Conservation (phyloP, 371 early-diverging fungal species). For the Mortierella sp. region DNA sequence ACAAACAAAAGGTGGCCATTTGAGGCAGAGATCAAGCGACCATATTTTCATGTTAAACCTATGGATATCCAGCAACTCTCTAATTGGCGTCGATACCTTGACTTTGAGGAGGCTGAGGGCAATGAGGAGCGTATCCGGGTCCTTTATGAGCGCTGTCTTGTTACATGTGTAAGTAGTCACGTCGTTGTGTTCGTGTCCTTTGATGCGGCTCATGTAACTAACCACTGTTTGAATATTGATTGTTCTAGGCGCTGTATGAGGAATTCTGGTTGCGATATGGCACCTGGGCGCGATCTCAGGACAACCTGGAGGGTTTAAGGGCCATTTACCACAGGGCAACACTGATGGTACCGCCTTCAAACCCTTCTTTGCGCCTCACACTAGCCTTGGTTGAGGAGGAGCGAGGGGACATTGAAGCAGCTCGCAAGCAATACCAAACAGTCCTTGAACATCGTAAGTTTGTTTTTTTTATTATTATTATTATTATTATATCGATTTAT, state of each 20-base stretch:
- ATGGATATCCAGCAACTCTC: conserved; percentile 73
- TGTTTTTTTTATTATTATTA: neutral
- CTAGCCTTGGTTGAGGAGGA: conserved; percentile 71
- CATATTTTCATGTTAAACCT: conserved; percentile 83
- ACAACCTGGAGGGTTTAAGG: conserved; percentile 53
- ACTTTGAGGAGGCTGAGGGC: conserved; percentile 74
- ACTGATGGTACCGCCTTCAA: conserved; percentile 50
- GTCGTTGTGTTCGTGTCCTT: neutral
- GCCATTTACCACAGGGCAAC: conserved; percentile 59
- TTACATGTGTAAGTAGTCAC: conserved; percentile 69
- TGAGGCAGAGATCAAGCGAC: conserved; percentile 74
- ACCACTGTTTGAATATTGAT: neutral
- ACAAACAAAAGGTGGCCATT: conserved; percentile 67
- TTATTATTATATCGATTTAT: neutral
- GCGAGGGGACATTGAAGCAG: conserved; percentile 61
- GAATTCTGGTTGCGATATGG: conserved; percentile 79
- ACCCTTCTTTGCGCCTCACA: conserved; percentile 61
- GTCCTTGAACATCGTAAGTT: conserved; percentile 61
- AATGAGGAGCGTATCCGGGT: conserved; percentile 66
- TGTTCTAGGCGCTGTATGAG: conserved; percentile 70
- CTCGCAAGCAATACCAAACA: conserved; percentile 62
- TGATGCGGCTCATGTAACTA: neutral
- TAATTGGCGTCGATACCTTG: conserved; percentile 79
- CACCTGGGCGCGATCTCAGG: conserved; percentile 57
- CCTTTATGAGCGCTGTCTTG: conserved; percentile 79